Evolutionary conservation across 371 early-diverging fungal species (phyloP).

Genomic region (Furculomyces boomerangus): DNA sequence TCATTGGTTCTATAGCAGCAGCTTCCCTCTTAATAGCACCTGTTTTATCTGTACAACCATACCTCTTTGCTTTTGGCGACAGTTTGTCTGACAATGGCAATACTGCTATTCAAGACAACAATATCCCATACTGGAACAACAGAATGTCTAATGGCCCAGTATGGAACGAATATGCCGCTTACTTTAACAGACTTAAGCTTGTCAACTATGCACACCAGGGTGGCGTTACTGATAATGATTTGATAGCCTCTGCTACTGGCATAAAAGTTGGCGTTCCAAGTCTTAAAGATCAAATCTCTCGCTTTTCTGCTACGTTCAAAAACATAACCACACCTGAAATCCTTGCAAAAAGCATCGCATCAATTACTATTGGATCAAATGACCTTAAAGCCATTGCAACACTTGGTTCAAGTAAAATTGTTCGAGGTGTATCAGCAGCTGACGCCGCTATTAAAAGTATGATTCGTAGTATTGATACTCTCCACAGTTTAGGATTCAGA

Average conservation of each 20-base stretch:
- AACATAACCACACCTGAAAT: not conserved
- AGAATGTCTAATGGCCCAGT: conserved; percentile 33
- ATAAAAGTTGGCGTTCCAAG: not conserved
- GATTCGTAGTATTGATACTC: not conserved
- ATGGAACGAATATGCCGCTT: conserved; percentile 30
- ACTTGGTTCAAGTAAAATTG: not conserved
- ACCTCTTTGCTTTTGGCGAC: conserved; percentile 2
- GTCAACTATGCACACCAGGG: conserved; percentile 31
- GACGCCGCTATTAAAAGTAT: not conserved
- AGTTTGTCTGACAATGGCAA: conserved; percentile 2
- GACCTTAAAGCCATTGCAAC: not conserved
- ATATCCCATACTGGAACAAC: conserved; percentile 15
- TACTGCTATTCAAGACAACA: not conserved
- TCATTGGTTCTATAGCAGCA: too few relatives aligned
- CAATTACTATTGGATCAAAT: not conserved
- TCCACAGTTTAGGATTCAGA: not conserved
- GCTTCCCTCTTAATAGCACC: too few relatives aligned
- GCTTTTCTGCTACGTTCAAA: not conserved
- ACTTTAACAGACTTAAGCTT: conserved; percentile 14
- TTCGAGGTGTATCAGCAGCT: not conserved
- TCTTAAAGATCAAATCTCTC: not conserved
- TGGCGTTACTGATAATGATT: conserved; percentile 27
- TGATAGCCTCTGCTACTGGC: not conserved
- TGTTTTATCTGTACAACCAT: too few relatives aligned
- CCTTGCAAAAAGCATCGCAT: not conserved